Percentiles rank a stretch among this genome's conserved stretches.
Conservation (phyloP, 2,329 filamentous ascomycete genomes). For the Teratosphaeria zuluensis region DNA sequence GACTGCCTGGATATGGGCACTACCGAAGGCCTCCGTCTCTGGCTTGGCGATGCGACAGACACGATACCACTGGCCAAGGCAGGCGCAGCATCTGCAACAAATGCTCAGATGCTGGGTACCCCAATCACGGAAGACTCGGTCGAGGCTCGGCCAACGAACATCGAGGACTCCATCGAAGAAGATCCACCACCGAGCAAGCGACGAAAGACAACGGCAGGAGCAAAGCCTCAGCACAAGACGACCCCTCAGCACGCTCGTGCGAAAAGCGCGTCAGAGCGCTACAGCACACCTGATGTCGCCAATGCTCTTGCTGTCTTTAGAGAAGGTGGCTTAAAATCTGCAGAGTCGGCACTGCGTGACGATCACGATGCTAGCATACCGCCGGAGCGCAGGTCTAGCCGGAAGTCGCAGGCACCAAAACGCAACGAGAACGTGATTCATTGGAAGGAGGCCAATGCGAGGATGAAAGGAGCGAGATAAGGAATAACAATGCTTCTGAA, state of each 20-base stretch:
- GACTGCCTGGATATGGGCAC: neutral
- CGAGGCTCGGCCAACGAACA: neutral
- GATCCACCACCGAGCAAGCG: neutral
- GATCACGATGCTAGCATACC: neutral
- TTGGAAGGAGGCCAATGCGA: slow-evolving; percentile 2
- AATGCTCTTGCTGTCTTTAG: neutral
- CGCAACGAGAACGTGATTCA: neutral
- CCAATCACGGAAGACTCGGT: slow-evolving; percentile 1
- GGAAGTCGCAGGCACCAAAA: neutral
- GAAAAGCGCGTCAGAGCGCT: neutral
- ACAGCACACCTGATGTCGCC: neutral
- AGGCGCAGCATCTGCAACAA: neutral
- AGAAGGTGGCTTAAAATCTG: neutral
- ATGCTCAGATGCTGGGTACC: neutral
- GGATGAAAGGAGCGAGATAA: neutral
- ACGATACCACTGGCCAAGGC: neutral
- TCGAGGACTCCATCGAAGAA: neutral
- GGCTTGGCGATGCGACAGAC: neutral
- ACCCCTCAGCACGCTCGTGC: neutral
- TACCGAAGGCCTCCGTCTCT: neutral
- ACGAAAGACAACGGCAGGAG: neutral
- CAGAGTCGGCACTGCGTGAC: neutral
- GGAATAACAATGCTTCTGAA: neutral
- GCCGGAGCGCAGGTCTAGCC: neutral
- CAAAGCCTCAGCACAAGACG: neutral